These are phyloP conservation scores for Phlyctochytrium planicorne DNA, from an alignment of 192 early-diverging fungal genomes.

Conservation along the genomic window DNA sequence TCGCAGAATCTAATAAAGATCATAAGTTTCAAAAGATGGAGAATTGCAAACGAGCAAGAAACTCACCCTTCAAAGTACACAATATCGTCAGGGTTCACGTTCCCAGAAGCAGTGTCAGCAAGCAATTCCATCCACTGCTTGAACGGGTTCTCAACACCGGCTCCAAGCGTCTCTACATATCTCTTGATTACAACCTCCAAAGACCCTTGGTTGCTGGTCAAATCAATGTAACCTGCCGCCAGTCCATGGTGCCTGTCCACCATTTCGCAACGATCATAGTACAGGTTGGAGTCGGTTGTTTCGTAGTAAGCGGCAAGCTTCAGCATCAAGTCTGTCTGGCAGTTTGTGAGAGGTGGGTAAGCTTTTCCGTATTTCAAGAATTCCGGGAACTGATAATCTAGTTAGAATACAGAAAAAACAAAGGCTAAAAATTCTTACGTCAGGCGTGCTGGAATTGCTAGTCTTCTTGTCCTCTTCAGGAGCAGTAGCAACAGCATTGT, in stretches of 20 bases:
- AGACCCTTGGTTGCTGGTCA: no score
- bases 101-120: background rate
- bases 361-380: background rate
- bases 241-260: background rate
- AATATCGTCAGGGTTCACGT: background rate
- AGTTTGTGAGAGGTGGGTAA: background rate
- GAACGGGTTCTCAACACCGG: background rate
- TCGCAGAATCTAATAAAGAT: background rate
- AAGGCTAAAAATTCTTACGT: no score
- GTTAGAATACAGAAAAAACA: no score
- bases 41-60: background rate
- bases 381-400: background rate
- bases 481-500: no score
- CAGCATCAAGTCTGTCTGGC: background rate
- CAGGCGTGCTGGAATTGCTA: no score
- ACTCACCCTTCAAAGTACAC: background rate
- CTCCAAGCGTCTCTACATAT: no score
- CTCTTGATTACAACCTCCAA: no score
- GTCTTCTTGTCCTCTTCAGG: no score
- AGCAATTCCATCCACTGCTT: background rate
- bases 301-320: background rate
- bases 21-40: background rate
- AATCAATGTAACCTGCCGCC: background rate
- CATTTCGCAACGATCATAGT: background rate
- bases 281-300: background rate